These are phyloP conservation scores for Lepidium africanum DNA, from an alignment of 345 rosid genomes.

Conservation along the genomic window DNA sequence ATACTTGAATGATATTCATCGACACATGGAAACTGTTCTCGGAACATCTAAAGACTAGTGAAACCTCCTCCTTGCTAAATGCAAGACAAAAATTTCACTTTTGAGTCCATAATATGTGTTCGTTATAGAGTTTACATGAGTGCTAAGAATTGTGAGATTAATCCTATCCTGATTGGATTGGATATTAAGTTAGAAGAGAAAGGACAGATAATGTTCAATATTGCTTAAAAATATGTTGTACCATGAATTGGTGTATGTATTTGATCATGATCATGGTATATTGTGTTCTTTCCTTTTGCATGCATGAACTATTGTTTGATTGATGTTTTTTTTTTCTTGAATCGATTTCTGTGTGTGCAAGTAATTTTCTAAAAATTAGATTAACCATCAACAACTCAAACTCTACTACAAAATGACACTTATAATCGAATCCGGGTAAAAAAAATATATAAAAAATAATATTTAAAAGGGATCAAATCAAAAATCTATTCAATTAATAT, in stretches of 20 bases:
- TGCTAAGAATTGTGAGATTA: not conserved
- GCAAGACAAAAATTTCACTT: not conserved
- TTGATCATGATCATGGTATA: constrained; percentile 4
- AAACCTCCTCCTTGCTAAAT: not conserved
- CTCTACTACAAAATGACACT: too few species aligned
- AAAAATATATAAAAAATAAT: too few species aligned
- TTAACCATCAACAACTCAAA: too few species aligned
- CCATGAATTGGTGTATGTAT: constrained; percentile 10
- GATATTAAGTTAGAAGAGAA: constrained; percentile 1
- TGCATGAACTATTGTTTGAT: not conserved
- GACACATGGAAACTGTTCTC: constrained; percentile 55
- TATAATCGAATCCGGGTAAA: too few species aligned
- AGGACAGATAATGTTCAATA: not conserved
- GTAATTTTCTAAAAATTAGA: too few species aligned
- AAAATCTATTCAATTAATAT: too few species aligned
- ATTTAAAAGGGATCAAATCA: too few species aligned
- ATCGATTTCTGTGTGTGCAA: not conserved
- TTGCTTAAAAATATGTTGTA: constrained; percentile 13
- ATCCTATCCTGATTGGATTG: not conserved
- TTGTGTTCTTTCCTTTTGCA: not conserved
- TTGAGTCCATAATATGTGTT: not conserved
- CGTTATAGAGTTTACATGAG: not conserved
- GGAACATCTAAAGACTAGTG: constrained; percentile 24
- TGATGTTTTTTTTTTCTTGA: not conserved
- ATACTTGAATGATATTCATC: constrained; percentile 44